These are phyloP conservation scores for Globisporangium viniferum DNA, from an alignment of 352 stramenopile genomes.

Conservation along the genomic window DNA sequence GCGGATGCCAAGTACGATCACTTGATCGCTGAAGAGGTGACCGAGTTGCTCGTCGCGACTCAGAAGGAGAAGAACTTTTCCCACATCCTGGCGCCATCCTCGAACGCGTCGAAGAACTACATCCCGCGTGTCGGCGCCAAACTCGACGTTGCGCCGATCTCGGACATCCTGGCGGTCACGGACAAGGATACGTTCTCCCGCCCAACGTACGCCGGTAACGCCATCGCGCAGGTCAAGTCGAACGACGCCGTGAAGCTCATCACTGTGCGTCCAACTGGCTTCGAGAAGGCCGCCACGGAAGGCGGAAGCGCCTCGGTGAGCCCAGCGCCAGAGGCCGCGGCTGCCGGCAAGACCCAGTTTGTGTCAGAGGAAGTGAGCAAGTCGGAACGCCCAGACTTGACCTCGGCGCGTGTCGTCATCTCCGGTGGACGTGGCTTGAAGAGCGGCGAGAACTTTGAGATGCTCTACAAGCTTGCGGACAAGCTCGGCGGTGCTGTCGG, in stretches of 20 bases:
- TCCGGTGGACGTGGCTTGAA: slow-evolving; percentile 96
- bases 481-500: slow-evolving; percentile 97
- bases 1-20: slow-evolving; percentile 88
- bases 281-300: slow-evolving; percentile 93
- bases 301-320: slow-evolving; percentile 75
- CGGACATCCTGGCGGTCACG: slow-evolving; percentile 92
- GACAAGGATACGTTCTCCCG: slow-evolving; percentile 96
- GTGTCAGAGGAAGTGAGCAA: slow-evolving; percentile 93
- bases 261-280: slow-evolving; percentile 95
- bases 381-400: slow-evolving; percentile 95
- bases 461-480: slow-evolving; percentile 97
- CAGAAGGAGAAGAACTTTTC: slow-evolving; percentile 73
- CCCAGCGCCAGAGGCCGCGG: slow-evolving; percentile 48
- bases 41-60: slow-evolving; percentile 65
- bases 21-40: slow-evolving; percentile 84
- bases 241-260: slow-evolving; percentile 93
- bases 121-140: slow-evolving; percentile 93
- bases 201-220: slow-evolving; percentile 84
- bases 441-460: slow-evolving; percentile 96
- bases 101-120: slow-evolving; percentile 97
- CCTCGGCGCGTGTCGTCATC: slow-evolving; percentile 93
- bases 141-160: slow-evolving; percentile 94
- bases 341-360: slow-evolving; percentile 83
- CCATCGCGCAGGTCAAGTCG: slow-evolving; percentile 88
- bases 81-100: slow-evolving; percentile 94